Percentiles rank a stretch among this genome's conserved stretches.
Evolutionary conservation across 73 alveolate genomes (phyloP).

Genomic region (Stentor coeruleus): DNA sequence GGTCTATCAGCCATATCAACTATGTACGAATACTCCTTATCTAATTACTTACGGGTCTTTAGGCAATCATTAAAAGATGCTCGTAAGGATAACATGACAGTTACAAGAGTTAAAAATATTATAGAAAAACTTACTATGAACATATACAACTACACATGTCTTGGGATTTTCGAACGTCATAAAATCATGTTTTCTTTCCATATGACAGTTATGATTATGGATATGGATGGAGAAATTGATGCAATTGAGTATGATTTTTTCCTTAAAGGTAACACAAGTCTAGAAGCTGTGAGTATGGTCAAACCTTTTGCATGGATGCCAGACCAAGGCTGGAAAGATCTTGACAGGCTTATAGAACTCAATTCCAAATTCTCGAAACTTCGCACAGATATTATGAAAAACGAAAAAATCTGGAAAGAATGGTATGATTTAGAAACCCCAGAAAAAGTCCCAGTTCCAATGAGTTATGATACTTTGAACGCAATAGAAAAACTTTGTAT

Average conservation of each 20-base stretch:
- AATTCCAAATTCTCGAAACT: constrained; percentile 77
- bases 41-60: constrained; percentile 96
- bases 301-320: constrained; percentile 82
- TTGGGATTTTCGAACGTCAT: constrained; percentile 99
- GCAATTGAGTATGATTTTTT: constrained; percentile 97
- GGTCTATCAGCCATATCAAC: constrained; percentile 96
- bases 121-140: constrained; percentile 94
- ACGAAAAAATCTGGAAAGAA: constrained; percentile 89
- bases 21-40: constrained; percentile 99
- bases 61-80: constrained; percentile 97
- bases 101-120: constrained; percentile 93
- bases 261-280: constrained; percentile 97
- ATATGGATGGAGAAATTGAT: constrained; percentile 94
- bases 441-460: constrained; percentile 92
- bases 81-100: constrained; percentile 89
- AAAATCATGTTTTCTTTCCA: constrained; percentile 99
- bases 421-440: constrained; percentile 99
- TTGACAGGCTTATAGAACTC: constrained; percentile 75
- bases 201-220: constrained; percentile 99
- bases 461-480: constrained; percentile 78
- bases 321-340: constrained; percentile 97
- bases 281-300: constrained; percentile 79
- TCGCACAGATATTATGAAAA: constrained; percentile 69
- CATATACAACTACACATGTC: constrained; percentile 96
- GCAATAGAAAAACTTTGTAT: constrained; percentile 71